Percentiles rank a stretch among this genome's conserved stretches.
These are phyloP conservation scores for Lentinula edodes DNA, from an alignment of 768 basidiomycete species.

Conservation along the genomic window DNA sequence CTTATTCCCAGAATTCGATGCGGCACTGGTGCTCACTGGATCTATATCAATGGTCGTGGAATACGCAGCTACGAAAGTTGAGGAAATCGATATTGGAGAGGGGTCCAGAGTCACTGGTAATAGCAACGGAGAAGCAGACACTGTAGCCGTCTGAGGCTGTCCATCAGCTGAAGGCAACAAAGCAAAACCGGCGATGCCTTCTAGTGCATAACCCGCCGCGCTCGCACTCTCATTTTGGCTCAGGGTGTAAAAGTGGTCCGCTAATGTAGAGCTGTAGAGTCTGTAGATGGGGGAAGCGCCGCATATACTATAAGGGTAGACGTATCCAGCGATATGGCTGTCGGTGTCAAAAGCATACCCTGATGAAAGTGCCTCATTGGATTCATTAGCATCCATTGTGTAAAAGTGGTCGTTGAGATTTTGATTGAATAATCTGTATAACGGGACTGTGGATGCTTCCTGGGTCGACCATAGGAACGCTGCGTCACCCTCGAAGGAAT, in stretches of 20 bases:
- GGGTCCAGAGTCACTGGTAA: background rate
- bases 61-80: background rate
- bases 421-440: background rate
- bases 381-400: background rate
- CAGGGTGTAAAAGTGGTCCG: background rate
- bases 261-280: background rate
- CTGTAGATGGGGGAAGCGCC: background rate
- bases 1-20: background rate
- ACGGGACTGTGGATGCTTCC: background rate
- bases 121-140: background rate
- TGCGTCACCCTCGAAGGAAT: background rate
- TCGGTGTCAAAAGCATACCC: background rate
- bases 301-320: background rate
- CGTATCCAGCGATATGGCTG: background rate
- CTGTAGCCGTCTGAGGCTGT: background rate
- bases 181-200: background rate
- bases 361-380: background rate
- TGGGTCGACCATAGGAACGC: background rate
- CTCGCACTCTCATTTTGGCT: background rate
- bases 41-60: background rate
- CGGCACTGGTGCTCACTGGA: background rate
- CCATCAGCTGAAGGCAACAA: background rate
- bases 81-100: background rate
- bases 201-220: background rate
- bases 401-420: background rate